Conservation (phyloP, 768 basidiomycete species). For the Ramaria sp. region DNA sequence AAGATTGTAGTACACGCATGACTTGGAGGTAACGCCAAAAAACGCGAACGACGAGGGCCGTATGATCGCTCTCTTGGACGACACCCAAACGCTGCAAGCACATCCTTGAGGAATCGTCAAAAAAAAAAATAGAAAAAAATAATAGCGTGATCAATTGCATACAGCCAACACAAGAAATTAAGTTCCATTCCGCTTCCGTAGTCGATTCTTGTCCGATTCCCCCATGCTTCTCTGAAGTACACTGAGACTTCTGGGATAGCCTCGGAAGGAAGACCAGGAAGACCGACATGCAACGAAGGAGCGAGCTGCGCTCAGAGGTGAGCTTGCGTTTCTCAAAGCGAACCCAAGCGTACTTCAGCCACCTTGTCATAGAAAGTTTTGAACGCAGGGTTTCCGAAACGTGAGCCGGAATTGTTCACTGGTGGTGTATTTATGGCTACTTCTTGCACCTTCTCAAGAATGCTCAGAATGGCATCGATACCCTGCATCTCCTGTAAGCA, state of each 20-base stretch:
- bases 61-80: conserved; percentile 51
- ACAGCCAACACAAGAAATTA: conserved; percentile 97
- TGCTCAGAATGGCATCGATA: conserved; percentile 43
- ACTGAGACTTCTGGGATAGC: conserved; percentile 58
- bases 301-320: conserved; percentile 32
- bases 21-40: conserved; percentile 89
- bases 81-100: conserved; percentile 70
- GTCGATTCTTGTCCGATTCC: conserved; percentile 84
- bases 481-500: conserved; percentile 32
- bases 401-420: conserved; percentile 78
- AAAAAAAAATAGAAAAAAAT: neutral
- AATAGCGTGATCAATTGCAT: conserved; percentile 20
- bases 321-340: neutral
- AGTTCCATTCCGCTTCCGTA: conserved; percentile 99
- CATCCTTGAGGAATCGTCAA: conserved; percentile 37
- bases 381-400: conserved; percentile 98
- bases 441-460: conserved; percentile 58
- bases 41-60: conserved; percentile 65
- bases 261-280: conserved; percentile 47
- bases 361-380: conserved; percentile 82
- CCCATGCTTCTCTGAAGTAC: conserved; percentile 87
- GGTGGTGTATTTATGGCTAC: conserved; percentile 67
- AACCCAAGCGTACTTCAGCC: conserved; percentile 37
- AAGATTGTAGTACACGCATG: conserved; percentile 81
- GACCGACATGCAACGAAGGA: conserved; percentile 39